A percentile compares a stretch with the other conserved stretches of the same genome.
phyloP scores from a whole-genome alignment of 2,329 filamentous ascomycete genomes.

The Knoxdaviesia capensis region DNA sequence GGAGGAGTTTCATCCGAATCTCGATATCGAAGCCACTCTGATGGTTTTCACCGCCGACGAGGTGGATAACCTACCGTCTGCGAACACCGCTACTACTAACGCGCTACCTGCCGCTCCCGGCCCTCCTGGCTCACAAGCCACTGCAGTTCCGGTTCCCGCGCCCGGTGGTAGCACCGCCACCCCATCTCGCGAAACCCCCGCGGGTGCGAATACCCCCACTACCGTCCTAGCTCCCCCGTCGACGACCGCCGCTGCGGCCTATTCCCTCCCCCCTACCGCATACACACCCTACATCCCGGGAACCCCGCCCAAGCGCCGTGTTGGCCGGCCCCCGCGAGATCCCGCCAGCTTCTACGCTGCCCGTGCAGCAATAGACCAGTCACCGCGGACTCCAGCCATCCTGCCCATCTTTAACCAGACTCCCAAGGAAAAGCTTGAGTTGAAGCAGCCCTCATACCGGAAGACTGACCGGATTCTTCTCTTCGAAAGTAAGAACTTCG shows the following conservation, averaged over 20 bases:
- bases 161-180: too few relatives aligned
- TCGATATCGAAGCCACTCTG: slow-evolving; percentile 71
- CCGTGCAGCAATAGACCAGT: slow-evolving; percentile 15
- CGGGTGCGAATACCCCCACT: too few relatives aligned
- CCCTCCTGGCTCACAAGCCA: too few relatives aligned
- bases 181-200: too few relatives aligned
- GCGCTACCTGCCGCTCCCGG: neutral
- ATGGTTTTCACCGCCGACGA: slow-evolving; percentile 65
- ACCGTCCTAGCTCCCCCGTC: too few relatives aligned
- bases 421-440: slow-evolving; percentile 57
- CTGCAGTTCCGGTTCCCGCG: too few relatives aligned
- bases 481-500: slow-evolving; percentile 69
- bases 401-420: slow-evolving; percentile 64
- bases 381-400: slow-evolving; percentile 40
- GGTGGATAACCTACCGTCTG: slow-evolving; percentile 52
- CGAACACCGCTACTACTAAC: slow-evolving; percentile 11
- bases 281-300: slow-evolving; percentile 4
- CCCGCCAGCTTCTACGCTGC: slow-evolving; percentile 31
- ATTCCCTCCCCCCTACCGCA: slow-evolving; percentile 6
- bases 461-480: slow-evolving; percentile 60
- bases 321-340: slow-evolving; percentile 27
- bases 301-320: slow-evolving; percentile 21
- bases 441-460: slow-evolving; percentile 57
- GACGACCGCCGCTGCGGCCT: slow-evolving; percentile 5
- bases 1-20: slow-evolving; percentile 92